These are phyloP conservation scores for Phytophthora pini DNA, from an alignment of 352 stramenopile genomes.

Conservation along the genomic window DNA sequence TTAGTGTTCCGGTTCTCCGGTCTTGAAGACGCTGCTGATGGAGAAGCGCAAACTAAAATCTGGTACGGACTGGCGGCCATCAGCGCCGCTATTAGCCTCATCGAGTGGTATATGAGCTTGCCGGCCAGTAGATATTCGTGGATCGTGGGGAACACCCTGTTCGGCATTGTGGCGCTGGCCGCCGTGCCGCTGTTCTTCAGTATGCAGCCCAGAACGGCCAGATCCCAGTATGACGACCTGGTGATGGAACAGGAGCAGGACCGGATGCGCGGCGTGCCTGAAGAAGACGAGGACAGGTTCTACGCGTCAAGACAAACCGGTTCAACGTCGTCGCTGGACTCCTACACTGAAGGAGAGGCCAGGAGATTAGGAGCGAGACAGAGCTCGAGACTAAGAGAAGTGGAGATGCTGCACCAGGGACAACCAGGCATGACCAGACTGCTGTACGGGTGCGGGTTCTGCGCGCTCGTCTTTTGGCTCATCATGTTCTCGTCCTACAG, in stretches of 20 bases:
- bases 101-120: conserved; percentile 79
- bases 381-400: conserved; percentile 7
- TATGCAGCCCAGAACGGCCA: conserved; percentile 53
- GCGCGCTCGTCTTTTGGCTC: conserved; percentile 57
- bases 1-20: conserved; percentile 75
- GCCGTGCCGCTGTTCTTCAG: conserved; percentile 79
- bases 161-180: conserved; percentile 69
- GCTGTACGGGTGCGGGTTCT: conserved; percentile 51
- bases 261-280: conserved; percentile 14
- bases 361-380: conserved; percentile 15
- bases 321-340: conserved; percentile 1
- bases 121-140: conserved; percentile 63
- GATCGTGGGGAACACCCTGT: conserved; percentile 84
- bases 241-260: conserved; percentile 36
- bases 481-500: conserved; percentile 80
- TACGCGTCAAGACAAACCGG: not conserved
- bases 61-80: conserved; percentile 60
- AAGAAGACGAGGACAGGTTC: conserved; percentile 23
- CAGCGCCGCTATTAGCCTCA: conserved; percentile 54
- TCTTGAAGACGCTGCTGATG: conserved; percentile 28
- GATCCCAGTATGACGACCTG: conserved; percentile 60
- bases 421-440: conserved; percentile 38
- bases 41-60: conserved; percentile 40
- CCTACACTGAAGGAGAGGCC: not conserved
- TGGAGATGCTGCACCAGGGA: conserved; percentile 26